Conservation (phyloP, 768 basidiomycete genomes). For the Atractiella rhizophila region DNA sequence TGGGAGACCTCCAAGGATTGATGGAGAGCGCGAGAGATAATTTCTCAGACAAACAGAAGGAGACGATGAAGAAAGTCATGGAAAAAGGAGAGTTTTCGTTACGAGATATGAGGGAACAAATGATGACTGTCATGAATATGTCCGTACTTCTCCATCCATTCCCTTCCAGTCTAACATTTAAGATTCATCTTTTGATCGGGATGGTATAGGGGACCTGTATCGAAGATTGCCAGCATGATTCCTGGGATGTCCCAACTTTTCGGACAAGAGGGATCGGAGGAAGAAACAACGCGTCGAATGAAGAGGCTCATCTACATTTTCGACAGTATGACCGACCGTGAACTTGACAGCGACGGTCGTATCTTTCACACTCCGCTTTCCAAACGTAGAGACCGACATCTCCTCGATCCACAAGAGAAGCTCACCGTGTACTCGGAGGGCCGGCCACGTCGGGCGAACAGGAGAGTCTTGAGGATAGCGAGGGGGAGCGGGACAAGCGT, state of each 20-base stretch:
- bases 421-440: background rate
- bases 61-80: conserved; percentile 90
- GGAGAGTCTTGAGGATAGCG: conserved; percentile 71
- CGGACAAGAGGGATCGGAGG: conserved; percentile 33
- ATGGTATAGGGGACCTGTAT: conserved; percentile 65
- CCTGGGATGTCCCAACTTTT: conserved; percentile 80
- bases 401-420: conserved; percentile 24
- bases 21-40: conserved; percentile 95
- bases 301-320: conserved; percentile 98
- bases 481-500: conserved; percentile 81
- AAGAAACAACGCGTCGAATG: conserved; percentile 69
- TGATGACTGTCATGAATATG: conserved; percentile 96
- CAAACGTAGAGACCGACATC: conserved; percentile 28
- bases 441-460: conserved; percentile 40
- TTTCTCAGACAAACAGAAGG: conserved; percentile 73
- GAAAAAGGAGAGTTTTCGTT: conserved; percentile 93
- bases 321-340: conserved; percentile 79
- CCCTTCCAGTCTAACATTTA: background rate
- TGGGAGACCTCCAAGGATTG: conserved; percentile 87
- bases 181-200: conserved; percentile 3
- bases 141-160: conserved; percentile 22
- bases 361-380: conserved; percentile 35
- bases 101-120: conserved; percentile 90
- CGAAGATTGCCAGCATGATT: conserved; percentile 97
- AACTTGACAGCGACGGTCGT: conserved; percentile 83